Base-by-base conservation (phyloP, 805 yeast species). In the Candida taoyuanica region DNA sequence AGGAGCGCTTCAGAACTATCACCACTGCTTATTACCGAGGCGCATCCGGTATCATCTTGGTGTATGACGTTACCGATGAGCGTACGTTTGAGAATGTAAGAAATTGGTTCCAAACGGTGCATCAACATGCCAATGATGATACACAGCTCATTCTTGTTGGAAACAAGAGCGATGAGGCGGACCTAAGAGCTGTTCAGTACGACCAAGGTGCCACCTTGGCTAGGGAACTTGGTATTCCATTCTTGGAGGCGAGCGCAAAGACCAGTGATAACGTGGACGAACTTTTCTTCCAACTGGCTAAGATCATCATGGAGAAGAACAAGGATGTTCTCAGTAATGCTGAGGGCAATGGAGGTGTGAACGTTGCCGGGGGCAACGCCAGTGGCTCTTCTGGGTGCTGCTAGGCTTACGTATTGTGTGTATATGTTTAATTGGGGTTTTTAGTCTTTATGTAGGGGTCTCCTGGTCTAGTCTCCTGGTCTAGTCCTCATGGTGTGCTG, bases 191-290 rank as follows among this genome's bases (percentile, higher is more conserved):
- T 40, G 95, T 93, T 11, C 70, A 89, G 17, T 72, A 76, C 41
- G 96, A 91, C 57, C 95, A 91, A 63, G 99, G 98, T 55, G 86
- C 84, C 59, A 78, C 76, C 16, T 70, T 93, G 49, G 97, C 98
- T 19, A 73, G 78, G 42, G 94, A 84, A 62, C 73, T 93, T 51
- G 85, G 85, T 39, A 72, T 93, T 39, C 95, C 96, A 21, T 93
- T 93, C 64, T 72, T 93, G 58, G 99, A 93, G 69, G 94, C 98
- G 21, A 80, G 93, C 65, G 98, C 99, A 28, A 93, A 93, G 71
- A 81, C 89, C 34, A 89, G 88, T 54, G 81, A 78, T 42, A 88
- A 89, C 56, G 98, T 93, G 46, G 95, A 86, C 56, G 87, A 87
- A 42, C 81, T 95, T 33, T 93, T 93, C 68, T 81, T 84, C 65